Conservation (phyloP, 1,284 basidiomycete genomes). For the Gomphus bonarii region DNA sequence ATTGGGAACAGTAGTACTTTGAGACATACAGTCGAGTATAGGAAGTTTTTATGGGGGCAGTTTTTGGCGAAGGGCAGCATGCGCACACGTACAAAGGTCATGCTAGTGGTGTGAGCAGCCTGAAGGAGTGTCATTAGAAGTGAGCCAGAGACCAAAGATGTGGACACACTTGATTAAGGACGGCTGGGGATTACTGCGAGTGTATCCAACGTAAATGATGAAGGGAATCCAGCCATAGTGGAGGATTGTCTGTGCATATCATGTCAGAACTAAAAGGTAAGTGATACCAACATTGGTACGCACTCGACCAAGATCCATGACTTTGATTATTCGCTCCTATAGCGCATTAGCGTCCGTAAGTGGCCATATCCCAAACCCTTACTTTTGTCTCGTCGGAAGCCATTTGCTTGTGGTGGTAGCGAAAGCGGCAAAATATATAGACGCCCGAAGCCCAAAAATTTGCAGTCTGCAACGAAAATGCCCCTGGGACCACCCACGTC, state of each 20-base stretch:
- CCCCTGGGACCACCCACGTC: constrained; percentile 57
- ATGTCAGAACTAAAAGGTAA: neutral
- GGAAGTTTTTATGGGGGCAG: constrained; percentile 2
- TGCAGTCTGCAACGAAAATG: constrained; percentile 34
- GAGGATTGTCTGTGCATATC: constrained; percentile 55
- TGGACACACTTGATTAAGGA: constrained; percentile 79
- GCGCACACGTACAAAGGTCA: constrained; percentile 28
- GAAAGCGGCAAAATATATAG: constrained; percentile 17
- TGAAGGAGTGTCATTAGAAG: constrained; percentile 23
- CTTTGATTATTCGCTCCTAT: constrained; percentile 72
- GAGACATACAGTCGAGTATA: constrained; percentile 14
- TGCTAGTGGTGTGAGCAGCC: constrained; percentile 83
- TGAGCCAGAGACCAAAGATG: constrained; percentile 1
- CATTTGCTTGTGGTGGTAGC: constrained; percentile 36
- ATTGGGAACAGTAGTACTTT: constrained; percentile 13
- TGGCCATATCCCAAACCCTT: constrained; percentile 12
- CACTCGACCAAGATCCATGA: constrained; percentile 71
- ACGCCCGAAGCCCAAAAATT: constrained; percentile 3
- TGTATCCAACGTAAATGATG: constrained; percentile 90
- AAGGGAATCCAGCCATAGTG: constrained; percentile 92
- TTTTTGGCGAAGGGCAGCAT: constrained; percentile 13
- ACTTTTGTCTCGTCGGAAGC: constrained; percentile 82
- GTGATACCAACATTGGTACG: constrained; percentile 21
- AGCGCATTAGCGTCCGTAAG: constrained; percentile 3
- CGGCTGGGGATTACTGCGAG: constrained; percentile 82